A percentile compares a stretch with the other conserved stretches of the same genome.
Conservation (phyloP, 164 flowering plant genomes). For the Echeveria elegans region DNA sequence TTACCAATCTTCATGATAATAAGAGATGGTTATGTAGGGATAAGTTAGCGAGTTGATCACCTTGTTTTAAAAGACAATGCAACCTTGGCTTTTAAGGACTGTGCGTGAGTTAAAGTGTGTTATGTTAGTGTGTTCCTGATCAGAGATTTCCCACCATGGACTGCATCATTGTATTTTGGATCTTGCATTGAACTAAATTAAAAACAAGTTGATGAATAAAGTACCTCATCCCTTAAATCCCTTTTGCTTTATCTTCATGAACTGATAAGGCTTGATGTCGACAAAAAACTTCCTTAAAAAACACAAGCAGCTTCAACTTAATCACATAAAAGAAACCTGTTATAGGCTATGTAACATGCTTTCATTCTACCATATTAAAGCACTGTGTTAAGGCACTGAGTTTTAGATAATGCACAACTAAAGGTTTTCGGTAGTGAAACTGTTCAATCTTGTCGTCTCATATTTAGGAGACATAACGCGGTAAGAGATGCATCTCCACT, state of each 20-base stretch:
- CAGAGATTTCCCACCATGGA: conserved; percentile 4
- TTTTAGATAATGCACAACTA: not conserved
- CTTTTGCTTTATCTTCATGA: conserved; percentile 3
- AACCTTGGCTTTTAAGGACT: not conserved
- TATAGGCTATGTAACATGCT: too few relatives aligned
- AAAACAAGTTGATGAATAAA: not conserved
- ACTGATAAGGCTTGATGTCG: not conserved
- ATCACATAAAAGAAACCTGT: too few relatives aligned
- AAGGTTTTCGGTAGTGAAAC: too few relatives aligned
- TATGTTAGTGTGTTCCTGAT: not conserved
- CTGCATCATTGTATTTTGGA: not conserved
- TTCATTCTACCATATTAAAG: not conserved
- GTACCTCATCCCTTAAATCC: conserved; percentile 3
- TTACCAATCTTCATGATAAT: not conserved
- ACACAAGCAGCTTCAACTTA: not conserved
- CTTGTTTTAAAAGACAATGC: not conserved
- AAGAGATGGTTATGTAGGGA: not conserved
- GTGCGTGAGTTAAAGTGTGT: not conserved
- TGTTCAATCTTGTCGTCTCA: too few relatives aligned
- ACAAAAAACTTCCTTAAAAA: not conserved
- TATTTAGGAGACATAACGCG: too few relatives aligned
- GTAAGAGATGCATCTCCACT: too few relatives aligned
- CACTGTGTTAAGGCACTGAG: not conserved
- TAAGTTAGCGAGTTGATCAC: not conserved
- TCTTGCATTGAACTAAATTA: not conserved